Base-by-base conservation (phyloP, 306 rosid species). In the Sesbania bispinosa region DNA sequence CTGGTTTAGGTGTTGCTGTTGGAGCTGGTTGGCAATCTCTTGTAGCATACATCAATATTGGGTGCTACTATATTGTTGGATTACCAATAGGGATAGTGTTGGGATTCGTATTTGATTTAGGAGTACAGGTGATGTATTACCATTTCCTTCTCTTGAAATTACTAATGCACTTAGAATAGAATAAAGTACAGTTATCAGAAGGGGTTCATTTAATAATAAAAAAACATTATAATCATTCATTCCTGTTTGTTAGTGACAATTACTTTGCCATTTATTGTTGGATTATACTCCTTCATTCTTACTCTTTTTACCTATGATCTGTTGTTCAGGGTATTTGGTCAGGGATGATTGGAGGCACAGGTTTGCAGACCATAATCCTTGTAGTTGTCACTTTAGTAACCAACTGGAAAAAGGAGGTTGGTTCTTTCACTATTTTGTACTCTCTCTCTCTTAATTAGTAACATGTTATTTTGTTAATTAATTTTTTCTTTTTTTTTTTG, bases 21-120 rank as follows among this genome's bases (percentile, higher is more conserved):
- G 97, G 97, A 77, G 96, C 93, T 26, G 97, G 96, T 2, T 89
- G 97, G 97, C 97, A 89, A 77, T 23, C 91, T 64, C 70, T 92
- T 15, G 87, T 89, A 7, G 96, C 96, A 36, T 89, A 92, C 77
- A 89, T 92, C 79, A 92, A 92, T 66, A 72, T 92, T 45, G 96
- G 81, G 10, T 92, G 96, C 65, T 92, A 89, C 66, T 88, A 86
- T 67, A 0, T 77, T 41, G 53, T 92, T 74, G 96, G 97, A 80
- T 78, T 92, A 79, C 97, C 96, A 0, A 87, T 87, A 0, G 97
- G 96, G 39, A 85, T 92, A 63, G 43, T 89, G 62, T 80, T 92
- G 20, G 96, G 97, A 16, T 89, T 92, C 77, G 73, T 50, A 51
- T 86, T 87, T 73, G 13, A 19, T 26, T 77, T 84, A 38, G 92